Evolutionary conservation across 179 eudicot species (phyloP), one percentile per base, ranked within the genome.

Genomic region (Amaranthus tricolor): DNA sequence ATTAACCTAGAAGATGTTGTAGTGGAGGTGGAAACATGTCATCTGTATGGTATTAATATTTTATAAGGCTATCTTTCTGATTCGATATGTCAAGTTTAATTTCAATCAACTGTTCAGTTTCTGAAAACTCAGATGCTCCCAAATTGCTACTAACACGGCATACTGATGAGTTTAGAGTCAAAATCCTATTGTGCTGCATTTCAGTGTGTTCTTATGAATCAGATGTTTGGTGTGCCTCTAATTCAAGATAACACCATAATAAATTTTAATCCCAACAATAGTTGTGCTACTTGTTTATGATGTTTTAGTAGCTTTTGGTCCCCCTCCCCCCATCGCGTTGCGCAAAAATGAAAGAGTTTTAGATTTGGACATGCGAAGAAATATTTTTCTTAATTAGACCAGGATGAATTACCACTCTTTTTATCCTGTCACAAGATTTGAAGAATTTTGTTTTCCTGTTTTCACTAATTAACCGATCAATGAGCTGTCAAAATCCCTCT

Each of bases 1-100:
- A 45, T 66, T 10, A 9, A 66, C 43, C 6, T 66, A 19, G 55
- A 65, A 65, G 69, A 47, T 10, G 40, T 31, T 31, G 40, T 31
- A 31, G 70, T 66, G 70, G 55, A 49, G 40, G 5, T 64, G 68
- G 64, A 13, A 44, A 64, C 68, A 64, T 66, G 54, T 16, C 13
- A 2, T 66, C 2, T 45, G 45, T 45, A 40, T 49, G 55, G 31
- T 5, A 47, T 48, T 55, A 10, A 17, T 3, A 48, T 4, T 66
- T 65, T 7, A 47, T 48, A 49, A 49, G 31, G 49, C 67, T 65
- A 45, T 44, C 40, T 31, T 31, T 31, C 40, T 31, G 40, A 31
- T 31, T 15, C 7, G 43, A 12, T 9, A 59, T 55, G 51, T 43
- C 7, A 15, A 43, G 16, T 16, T 14, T 16, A 55, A 62, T 24